A percentile compares a stretch with the other conserved stretches of the same genome.
These are phyloP conservation scores for Staphylotrichum tortipilum DNA, from an alignment of 495 filamentous ascomycete genomes.

Conservation along the genomic window DNA sequence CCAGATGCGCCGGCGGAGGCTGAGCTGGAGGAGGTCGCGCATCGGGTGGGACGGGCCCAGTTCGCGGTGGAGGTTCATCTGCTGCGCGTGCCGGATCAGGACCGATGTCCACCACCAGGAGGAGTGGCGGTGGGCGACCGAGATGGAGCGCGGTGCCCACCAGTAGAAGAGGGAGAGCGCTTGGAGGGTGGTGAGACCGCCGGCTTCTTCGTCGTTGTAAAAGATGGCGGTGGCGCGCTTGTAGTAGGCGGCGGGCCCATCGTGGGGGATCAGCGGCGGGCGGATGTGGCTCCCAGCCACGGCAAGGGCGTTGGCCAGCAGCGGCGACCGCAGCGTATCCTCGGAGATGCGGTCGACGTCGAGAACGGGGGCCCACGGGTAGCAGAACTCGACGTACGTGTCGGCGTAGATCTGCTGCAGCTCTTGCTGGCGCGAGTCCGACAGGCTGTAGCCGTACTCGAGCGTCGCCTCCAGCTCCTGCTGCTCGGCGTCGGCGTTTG, in stretches of 20 bases:
- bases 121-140: slow-evolving; percentile 28
- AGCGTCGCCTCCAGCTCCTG: slow-evolving; percentile 22
- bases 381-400: slow-evolving; percentile 30
- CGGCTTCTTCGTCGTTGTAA: slow-evolving; percentile 28
- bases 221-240: slow-evolving; percentile 23
- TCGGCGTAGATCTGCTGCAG: slow-evolving; percentile 31
- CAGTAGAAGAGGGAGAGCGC: slow-evolving; percentile 31
- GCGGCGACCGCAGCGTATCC: slow-evolving; percentile 23
- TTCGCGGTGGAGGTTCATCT: slow-evolving; percentile 30
- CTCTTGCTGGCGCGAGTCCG: slow-evolving; percentile 21
- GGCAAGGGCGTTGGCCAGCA: slow-evolving; percentile 32
- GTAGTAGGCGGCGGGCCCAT: slow-evolving; percentile 28
- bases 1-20: slow-evolving; percentile 30
- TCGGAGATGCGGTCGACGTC: slow-evolving; percentile 19
- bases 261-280: slow-evolving; percentile 28
- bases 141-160: slow-evolving; percentile 30
- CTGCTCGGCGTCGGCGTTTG: slow-evolving; percentile 17
- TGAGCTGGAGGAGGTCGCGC: slow-evolving; percentile 14
- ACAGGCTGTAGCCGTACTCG: slow-evolving; percentile 9
- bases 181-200: slow-evolving; percentile 23
- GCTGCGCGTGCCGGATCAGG: slow-evolving; percentile 30
- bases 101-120: slow-evolving; percentile 36
- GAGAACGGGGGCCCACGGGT: slow-evolving; percentile 30
- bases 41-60: slow-evolving; percentile 8
- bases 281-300: slow-evolving; percentile 26